These are phyloP conservation scores for Carex arenaria DNA, from an alignment of 202 grass and related monocot genomes.

Conservation along the genomic window DNA sequence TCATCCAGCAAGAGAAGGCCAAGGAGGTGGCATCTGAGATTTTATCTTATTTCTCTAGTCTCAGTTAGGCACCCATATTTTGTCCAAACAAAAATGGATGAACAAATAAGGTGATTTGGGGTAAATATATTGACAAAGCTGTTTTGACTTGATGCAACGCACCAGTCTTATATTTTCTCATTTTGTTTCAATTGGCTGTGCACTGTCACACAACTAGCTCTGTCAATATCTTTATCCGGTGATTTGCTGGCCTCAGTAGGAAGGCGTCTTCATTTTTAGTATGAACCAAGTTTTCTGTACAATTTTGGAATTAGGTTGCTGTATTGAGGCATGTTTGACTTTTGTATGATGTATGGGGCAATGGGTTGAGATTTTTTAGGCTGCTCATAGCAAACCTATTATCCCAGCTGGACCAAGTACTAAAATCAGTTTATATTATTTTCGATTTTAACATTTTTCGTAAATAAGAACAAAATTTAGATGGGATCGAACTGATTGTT, in stretches of 20 bases:
- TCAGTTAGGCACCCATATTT: not conserved
- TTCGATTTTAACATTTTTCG: not conserved
- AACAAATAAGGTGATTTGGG: not conserved
- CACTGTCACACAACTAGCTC: no score
- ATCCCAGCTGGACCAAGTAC: not conserved
- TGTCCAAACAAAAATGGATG: not conserved
- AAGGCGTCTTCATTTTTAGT: not conserved
- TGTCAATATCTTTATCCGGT: no score
- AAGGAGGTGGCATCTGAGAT: constrained; percentile 39
- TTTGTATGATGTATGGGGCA: not conserved
- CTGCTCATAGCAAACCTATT: not conserved
- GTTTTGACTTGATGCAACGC: no score
- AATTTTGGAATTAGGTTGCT: not conserved
- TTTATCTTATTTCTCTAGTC: constrained; percentile 38
- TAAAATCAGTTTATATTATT: not conserved
- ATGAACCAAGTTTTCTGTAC: not conserved
- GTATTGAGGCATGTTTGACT: not conserved
- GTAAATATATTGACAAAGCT: no score
- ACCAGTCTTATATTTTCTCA: no score
- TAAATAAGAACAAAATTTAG: no score
- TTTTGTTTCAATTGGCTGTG: no score
- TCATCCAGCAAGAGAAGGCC: constrained; percentile 47
- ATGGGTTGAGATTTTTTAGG: not conserved
- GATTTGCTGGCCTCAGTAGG: not conserved
- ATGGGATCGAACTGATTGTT: no score